Conservation (phyloP, 2,329 filamentous ascomycete genomes). For the Pezicula neosporulosa region DNA sequence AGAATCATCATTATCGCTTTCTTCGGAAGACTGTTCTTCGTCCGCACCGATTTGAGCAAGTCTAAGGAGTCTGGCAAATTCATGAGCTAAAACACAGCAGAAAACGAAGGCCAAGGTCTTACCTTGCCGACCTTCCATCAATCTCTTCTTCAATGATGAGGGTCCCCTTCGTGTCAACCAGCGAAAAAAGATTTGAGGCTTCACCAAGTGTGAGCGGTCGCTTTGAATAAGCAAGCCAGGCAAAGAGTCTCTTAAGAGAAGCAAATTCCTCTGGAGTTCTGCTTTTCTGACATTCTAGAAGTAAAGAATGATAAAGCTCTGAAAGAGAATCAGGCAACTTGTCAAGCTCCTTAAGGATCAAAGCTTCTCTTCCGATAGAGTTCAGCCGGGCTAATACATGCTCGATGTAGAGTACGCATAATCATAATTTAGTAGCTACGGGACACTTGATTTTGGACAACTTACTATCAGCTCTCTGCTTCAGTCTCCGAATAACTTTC, state of each 20-base stretch:
- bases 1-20: too few species aligned
- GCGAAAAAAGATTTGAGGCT: too few species aligned
- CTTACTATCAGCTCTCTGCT: constrained; percentile 2
- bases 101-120: too few species aligned
- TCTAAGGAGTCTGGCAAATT: too few species aligned
- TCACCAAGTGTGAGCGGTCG: constrained; percentile 13
- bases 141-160: too few species aligned
- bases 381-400: constrained; percentile 29
- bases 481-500: constrained; percentile 24
- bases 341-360: constrained; percentile 26
- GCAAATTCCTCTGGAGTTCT: constrained; percentile 8
- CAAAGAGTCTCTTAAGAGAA: constrained; percentile 19
- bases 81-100: too few species aligned
- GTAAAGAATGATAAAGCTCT: constrained; percentile 24
- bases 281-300: constrained; percentile 2
- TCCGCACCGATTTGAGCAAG: too few species aligned
- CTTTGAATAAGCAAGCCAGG: constrained; percentile 27
- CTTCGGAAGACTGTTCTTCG: too few species aligned
- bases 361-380: constrained; percentile 19
- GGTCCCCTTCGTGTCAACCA: too few species aligned
- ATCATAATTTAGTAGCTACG: not conserved
- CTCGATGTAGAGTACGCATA: constrained; percentile 33
- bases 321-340: constrained; percentile 22
- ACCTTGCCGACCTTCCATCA: too few species aligned
- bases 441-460: not conserved